Conservation (phyloP, 192 early-diverging fungal genomes). For the Dissophora globulifera region DNA sequence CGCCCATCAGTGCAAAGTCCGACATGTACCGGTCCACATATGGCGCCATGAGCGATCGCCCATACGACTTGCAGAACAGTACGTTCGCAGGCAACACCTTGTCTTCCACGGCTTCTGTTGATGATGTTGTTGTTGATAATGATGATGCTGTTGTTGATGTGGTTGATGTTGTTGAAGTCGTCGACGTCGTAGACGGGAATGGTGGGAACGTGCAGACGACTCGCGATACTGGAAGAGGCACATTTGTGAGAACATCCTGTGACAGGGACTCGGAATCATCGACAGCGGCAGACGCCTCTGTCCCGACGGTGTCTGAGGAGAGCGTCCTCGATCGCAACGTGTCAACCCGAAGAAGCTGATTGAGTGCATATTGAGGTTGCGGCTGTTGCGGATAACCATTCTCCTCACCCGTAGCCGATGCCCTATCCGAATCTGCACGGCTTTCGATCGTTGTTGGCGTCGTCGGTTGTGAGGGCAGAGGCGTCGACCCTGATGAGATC, state of each 20-base stretch:
- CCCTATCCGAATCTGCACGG: constrained; percentile 34
- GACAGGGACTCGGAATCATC: constrained; percentile 24
- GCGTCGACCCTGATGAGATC: constrained; percentile 38
- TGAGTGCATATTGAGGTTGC: constrained; percentile 1
- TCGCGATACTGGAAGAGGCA: constrained; percentile 27
- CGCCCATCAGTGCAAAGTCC: constrained; percentile 68
- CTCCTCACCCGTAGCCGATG: constrained; percentile 18
- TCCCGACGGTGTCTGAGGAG: constrained; percentile 28
- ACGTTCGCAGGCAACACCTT: constrained; percentile 55
- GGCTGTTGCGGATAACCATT: constrained; percentile 8
- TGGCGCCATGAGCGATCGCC: constrained; percentile 66
- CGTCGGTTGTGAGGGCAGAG: constrained; percentile 28
- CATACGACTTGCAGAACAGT: constrained; percentile 66
- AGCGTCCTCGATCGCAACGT: constrained; percentile 22
- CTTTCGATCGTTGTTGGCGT: constrained; percentile 48
- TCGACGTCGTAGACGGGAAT: too few relatives aligned
- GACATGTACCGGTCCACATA: constrained; percentile 64
- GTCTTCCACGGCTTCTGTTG: constrained; percentile 14
- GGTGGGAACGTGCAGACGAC: constrained; percentile 44
- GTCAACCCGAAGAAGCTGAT: constrained; percentile 26
- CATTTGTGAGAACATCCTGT: constrained; percentile 40
- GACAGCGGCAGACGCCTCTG: constrained; percentile 12
- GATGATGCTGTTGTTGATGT: too few relatives aligned
- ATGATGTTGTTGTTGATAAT: too few relatives aligned
- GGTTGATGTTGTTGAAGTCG: too few relatives aligned